Conservation (phyloP, 176 grass and related monocot species). For the Raddia distichophylla region DNA sequence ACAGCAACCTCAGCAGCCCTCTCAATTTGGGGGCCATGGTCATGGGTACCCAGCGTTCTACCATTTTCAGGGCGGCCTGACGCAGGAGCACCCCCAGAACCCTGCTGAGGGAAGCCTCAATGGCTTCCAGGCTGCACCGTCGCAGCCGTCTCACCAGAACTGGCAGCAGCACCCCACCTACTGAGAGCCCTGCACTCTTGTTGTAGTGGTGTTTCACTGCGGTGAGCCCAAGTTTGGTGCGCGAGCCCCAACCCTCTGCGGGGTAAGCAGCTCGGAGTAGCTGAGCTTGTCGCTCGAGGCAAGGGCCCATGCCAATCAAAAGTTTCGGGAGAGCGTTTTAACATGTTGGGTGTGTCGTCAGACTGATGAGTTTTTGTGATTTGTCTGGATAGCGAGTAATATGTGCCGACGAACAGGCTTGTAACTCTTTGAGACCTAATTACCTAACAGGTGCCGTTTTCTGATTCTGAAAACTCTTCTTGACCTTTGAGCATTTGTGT, state of each 20-base stretch:
- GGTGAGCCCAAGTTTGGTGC: conserved; percentile 28
- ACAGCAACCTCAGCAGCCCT: conserved; percentile 64
- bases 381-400: conserved; percentile 41
- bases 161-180: conserved; percentile 81
- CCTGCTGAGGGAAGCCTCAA: conserved; percentile 63
- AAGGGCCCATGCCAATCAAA: conserved; percentile 28
- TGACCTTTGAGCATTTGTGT: not conserved
- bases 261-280: conserved; percentile 48
- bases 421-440: conserved; percentile 47
- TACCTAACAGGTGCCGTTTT: conserved; percentile 51
- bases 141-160: conserved; percentile 71
- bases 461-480: conserved; percentile 23
- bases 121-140: conserved; percentile 49
- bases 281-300: conserved; percentile 50
- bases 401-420: conserved; percentile 39
- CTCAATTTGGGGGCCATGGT: conserved; percentile 70
- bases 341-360: conserved; percentile 48
- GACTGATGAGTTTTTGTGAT: conserved; percentile 26
- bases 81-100: conserved; percentile 80
- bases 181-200: conserved; percentile 53
- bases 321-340: conserved; percentile 45
- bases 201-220: conserved; percentile 17
- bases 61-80: conserved; percentile 60
- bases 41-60: conserved; percentile 77
- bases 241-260: conserved; percentile 18